Evolutionary conservation across 164 flowering plant genomes (phyloP), one percentile per base, ranked within the genome.

Genomic region (Piper longum): DNA sequence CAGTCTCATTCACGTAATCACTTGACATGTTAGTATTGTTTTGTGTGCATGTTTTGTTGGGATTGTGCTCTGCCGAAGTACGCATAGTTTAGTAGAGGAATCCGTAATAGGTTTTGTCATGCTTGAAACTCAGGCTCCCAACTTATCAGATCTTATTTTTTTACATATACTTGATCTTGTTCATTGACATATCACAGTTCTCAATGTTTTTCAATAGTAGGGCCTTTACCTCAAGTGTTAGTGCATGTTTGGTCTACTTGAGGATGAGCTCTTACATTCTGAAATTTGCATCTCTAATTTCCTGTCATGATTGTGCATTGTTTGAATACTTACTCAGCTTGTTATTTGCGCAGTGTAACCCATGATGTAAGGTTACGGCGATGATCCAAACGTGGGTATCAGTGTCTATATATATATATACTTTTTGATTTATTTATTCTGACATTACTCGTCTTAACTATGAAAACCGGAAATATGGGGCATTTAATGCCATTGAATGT

Each of bases 341-440:
- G 6, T 52, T 69, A 19, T 59, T 67, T 74, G 16, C 64, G 19
- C 87, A 89, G 98, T 92, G 82, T 96, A 87, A 75, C 95, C 88
- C 73, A 90, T 90, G 93, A 86, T 90, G 97, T 90, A 88, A 66
- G 97, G 93, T 60, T 88, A 82, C 72, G 97, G 98, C 40, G 98
- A 89, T 67, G 95, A 89, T 66, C 64, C 74, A 11, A 87, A 83
- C 76, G 96, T 91, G 79, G 45, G 98, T 77, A 17, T 12, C 60
- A 2, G 6, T 39, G 56, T 69, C 1, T 26, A 26, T 26, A 26
- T 26, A 26, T 26, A 26, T 26, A 26, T 14, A 9, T 48, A 9
- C 7, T 3, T 48, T 48, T 12, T 48, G 14, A 48, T 14, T 48
- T 48, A 48, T 48, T 48, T 48, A 2, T 14, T 48, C 52, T 8